Percentiles rank a stretch among this genome's conserved stretches.
These are phyloP conservation scores for Paragyromitra xinjiangensis DNA, from an alignment of 495 filamentous ascomycete genomes.

Conservation along the genomic window DNA sequence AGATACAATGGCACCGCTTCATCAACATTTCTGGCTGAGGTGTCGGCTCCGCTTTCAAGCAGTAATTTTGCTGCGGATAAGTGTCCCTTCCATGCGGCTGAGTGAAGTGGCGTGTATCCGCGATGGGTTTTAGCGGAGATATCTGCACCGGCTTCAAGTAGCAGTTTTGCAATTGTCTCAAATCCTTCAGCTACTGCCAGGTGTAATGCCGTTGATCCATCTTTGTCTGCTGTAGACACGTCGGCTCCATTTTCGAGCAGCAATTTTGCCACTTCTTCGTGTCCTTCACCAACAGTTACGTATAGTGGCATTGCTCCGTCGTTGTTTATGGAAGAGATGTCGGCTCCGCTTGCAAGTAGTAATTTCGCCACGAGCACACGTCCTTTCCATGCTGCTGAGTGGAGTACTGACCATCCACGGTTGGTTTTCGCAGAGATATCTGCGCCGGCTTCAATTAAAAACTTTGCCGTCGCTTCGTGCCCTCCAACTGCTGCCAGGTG, in stretches of 20 bases:
- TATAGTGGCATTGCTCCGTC: neutral
- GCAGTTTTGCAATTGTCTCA: neutral
- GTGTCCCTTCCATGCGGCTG: neutral
- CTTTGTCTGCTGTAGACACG: neutral
- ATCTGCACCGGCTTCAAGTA: neutral
- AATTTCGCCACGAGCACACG: neutral
- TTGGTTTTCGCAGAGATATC: neutral
- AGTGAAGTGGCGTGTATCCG: neutral
- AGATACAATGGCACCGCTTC: neutral
- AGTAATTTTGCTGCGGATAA: neutral
- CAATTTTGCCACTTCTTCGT: neutral
- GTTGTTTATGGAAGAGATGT: neutral
- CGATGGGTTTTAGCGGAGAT: neutral
- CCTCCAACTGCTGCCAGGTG: neutral
- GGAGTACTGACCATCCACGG: neutral
- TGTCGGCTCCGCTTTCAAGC: slow-evolving; percentile 2
- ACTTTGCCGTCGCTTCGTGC: neutral
- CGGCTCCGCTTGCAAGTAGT: neutral
- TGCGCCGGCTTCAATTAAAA: neutral
- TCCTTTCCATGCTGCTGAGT: neutral
- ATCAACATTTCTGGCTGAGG: neutral
- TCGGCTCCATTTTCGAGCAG: neutral
- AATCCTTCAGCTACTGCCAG: neutral
- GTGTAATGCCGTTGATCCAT: neutral
- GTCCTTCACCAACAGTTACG: neutral